phyloP scores from a whole-genome alignment of 495 filamentous ascomycete species.

The Penicillium cosmopolitanum region DNA sequence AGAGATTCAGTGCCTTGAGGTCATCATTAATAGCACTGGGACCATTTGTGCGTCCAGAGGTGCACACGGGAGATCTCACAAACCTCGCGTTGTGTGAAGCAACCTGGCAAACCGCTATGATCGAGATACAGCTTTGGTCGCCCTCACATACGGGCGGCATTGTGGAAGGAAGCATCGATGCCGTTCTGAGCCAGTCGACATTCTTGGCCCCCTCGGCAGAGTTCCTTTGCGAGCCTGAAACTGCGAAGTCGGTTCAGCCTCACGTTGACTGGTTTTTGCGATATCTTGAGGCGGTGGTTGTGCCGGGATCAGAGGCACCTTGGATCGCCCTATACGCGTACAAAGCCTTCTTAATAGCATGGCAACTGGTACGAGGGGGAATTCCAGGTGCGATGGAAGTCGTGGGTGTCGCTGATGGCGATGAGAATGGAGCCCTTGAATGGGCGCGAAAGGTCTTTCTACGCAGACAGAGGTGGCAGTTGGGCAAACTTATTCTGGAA shows the following conservation, averaged over 20 bases:
- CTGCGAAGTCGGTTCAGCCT: slow-evolving; percentile 31
- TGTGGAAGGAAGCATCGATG: slow-evolving; percentile 34
- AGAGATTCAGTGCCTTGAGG: slow-evolving; percentile 35
- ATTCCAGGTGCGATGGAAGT: slow-evolving; percentile 33
- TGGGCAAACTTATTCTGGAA: slow-evolving; percentile 33
- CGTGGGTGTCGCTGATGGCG: slow-evolving; percentile 33
- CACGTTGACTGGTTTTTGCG: slow-evolving; percentile 43
- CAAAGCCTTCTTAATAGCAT: slow-evolving; percentile 44
- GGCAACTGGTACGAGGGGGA: slow-evolving; percentile 35
- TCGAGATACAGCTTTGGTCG: slow-evolving; percentile 43
- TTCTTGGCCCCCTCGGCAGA: slow-evolving; percentile 30
- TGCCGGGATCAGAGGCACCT: slow-evolving; percentile 29
- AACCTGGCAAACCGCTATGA: slow-evolving; percentile 44
- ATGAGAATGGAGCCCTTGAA: slow-evolving; percentile 29
- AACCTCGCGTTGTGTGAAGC: slow-evolving; percentile 24
- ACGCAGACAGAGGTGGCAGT: slow-evolving; percentile 28
- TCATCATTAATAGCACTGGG: slow-evolving; percentile 35
- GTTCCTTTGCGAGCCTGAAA: slow-evolving; percentile 30
- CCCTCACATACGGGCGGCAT: slow-evolving; percentile 41
- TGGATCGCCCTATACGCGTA: slow-evolving; percentile 43
- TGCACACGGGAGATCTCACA: slow-evolving; percentile 2
- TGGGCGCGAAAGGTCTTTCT: slow-evolving; percentile 39
- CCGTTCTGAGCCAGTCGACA: slow-evolving; percentile 32
- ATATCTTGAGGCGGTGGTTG: slow-evolving; percentile 32
- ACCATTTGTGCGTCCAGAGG: slow-evolving; percentile 29